These are phyloP conservation scores for Naganishia sp. DNA, from an alignment of 1,284 basidiomycete genomes.

Conservation along the genomic window DNA sequence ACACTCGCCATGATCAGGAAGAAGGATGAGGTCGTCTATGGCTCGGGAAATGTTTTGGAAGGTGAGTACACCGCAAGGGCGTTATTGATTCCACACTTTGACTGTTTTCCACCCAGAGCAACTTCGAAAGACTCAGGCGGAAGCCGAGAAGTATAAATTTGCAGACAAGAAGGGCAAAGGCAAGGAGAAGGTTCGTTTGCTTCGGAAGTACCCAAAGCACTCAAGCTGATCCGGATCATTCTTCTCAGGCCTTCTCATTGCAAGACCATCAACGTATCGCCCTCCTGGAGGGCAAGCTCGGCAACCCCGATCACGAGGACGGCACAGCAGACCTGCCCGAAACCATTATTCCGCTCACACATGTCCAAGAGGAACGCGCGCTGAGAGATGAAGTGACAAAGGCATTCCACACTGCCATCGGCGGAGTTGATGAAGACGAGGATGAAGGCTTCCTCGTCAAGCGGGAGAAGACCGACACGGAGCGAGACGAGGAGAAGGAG, in stretches of 20 bases:
- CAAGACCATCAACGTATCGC: slow-evolving; percentile 56
- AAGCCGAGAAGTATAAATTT: slow-evolving; percentile 40
- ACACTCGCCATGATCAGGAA: slow-evolving; percentile 83
- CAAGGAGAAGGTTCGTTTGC: slow-evolving; percentile 56
- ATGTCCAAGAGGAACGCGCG: slow-evolving; percentile 73
- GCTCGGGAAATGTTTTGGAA: slow-evolving; percentile 69
- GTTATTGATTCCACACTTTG: not conserved
- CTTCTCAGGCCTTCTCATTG: slow-evolving; percentile 52
- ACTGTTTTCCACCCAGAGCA: slow-evolving; percentile 37
- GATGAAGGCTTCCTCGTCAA: slow-evolving; percentile 63
- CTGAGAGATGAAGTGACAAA: slow-evolving; percentile 80
- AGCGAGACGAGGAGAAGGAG: slow-evolving; percentile 73
- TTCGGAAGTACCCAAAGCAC: not conserved
- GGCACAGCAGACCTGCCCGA: slow-evolving; percentile 20
- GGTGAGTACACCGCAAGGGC: slow-evolving; percentile 57
- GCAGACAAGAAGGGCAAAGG: slow-evolving; percentile 50
- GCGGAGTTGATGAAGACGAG: slow-evolving; percentile 60
- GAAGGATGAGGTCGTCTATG: slow-evolving; percentile 73
- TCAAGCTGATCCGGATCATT: too few species aligned
- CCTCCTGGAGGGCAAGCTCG: slow-evolving; percentile 45
- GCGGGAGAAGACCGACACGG: slow-evolving; percentile 65
- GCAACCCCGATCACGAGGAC: slow-evolving; percentile 11
- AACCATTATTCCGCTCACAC: slow-evolving; percentile 60
- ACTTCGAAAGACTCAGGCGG: slow-evolving; percentile 43
- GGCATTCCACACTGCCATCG: slow-evolving; percentile 67